Evolutionary conservation across 306 rosid species (phyloP).

Genomic region (Rosa lucieae): DNA sequence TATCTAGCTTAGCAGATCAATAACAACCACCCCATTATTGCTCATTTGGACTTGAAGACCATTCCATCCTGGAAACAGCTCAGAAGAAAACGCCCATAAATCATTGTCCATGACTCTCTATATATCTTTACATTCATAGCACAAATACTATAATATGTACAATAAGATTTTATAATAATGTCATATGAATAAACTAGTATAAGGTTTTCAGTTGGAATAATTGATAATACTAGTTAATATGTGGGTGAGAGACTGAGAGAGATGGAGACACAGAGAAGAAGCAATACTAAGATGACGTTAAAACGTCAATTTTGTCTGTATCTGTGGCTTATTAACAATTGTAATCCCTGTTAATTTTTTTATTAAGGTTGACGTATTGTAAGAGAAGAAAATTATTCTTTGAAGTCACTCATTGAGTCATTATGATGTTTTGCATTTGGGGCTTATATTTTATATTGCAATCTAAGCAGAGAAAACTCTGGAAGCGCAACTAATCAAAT

Average conservation of each 20-base stretch:
- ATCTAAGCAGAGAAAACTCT: slow-evolving; percentile 35
- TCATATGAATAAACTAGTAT: slow-evolving; percentile 14
- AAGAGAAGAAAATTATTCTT: slow-evolving; percentile 39
- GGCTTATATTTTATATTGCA: slow-evolving; percentile 29
- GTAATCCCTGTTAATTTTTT: slow-evolving; percentile 18
- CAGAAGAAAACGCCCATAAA: slow-evolving; percentile 28
- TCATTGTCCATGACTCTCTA: slow-evolving; percentile 13
- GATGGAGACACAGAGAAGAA: slow-evolving; percentile 1
- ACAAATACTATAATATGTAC: not conserved
- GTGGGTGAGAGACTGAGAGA: not conserved
- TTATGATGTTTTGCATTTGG: slow-evolving; percentile 27
- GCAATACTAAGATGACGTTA: slow-evolving; percentile 35
- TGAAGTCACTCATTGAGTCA: slow-evolving; percentile 54
- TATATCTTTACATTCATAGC: not conserved
- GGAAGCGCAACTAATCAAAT: not conserved
- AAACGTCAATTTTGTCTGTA: slow-evolving; percentile 49
- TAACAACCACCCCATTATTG: slow-evolving; percentile 31
- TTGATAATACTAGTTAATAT: not conserved
- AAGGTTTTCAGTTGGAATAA: slow-evolving; percentile 16
- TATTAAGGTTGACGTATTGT: not conserved
- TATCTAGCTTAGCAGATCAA: slow-evolving; percentile 20
- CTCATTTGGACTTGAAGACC: slow-evolving; percentile 28
- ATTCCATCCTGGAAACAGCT: slow-evolving; percentile 37
- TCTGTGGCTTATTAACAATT: slow-evolving; percentile 38
- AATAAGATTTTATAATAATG: not conserved